A percentile compares a stretch with the other conserved stretches of the same genome.
Evolutionary conservation across 1,284 basidiomycete genomes (phyloP).

Genomic region (Takashimella koratensis): DNA sequence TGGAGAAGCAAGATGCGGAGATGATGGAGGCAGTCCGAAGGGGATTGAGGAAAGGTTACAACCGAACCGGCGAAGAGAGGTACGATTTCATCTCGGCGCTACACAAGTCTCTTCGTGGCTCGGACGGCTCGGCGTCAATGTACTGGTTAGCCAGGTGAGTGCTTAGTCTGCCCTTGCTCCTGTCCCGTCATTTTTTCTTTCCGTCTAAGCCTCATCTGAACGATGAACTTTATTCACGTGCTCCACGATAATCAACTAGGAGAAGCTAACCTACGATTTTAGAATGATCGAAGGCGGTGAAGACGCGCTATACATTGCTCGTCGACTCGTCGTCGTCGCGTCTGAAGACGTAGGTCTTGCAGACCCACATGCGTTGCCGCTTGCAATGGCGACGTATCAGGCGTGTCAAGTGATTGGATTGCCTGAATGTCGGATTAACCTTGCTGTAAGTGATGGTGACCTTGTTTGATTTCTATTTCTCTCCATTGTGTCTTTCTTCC

Average conservation of each 20-base stretch:
- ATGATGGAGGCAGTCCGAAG: constrained; percentile 48
- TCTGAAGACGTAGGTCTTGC: constrained; percentile 83
- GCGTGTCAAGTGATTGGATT: constrained; percentile 80
- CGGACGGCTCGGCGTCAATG: constrained; percentile 72
- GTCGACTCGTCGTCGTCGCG: constrained; percentile 76
- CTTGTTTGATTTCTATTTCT: constrained; percentile 39
- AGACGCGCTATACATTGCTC: constrained; percentile 78
- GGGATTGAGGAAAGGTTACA: constrained; percentile 56
- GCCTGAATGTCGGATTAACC: constrained; percentile 59
- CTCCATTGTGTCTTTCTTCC: background rate
- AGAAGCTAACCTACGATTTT: background rate
- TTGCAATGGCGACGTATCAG: constrained; percentile 68
- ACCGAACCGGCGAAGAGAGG: constrained; percentile 68
- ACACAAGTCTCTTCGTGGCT: constrained; percentile 81
- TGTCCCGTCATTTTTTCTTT: too few relatives aligned
- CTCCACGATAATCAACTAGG: too few relatives aligned
- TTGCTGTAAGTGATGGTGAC: constrained; percentile 32
- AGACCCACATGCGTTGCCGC: constrained; percentile 64
- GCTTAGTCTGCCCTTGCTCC: too few relatives aligned
- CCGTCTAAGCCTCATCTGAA: too few relatives aligned
- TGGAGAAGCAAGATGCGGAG: background rate
- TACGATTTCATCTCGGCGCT: constrained; percentile 87
- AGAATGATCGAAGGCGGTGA: constrained; percentile 80
- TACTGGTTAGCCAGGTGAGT: constrained; percentile 73
- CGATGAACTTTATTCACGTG: too few relatives aligned